Evolutionary conservation across 2,329 filamentous ascomycete genomes (phyloP), one percentile per base, ranked within the genome.

Genomic region (Aspergillus novofumigatus): DNA sequence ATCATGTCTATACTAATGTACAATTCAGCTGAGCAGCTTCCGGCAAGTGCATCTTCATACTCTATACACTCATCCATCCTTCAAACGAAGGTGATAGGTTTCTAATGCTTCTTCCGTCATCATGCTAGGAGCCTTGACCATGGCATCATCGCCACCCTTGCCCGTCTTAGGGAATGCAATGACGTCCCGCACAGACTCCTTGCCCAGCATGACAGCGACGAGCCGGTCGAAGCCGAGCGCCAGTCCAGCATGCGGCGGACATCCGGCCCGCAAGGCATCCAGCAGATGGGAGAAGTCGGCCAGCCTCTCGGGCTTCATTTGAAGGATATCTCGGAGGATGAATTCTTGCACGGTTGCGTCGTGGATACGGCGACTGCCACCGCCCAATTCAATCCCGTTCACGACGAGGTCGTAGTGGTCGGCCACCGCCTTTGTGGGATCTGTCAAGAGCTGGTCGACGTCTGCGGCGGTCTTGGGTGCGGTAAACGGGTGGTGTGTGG

Each of bases 151-250:
- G 0, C 94, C 90, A 0, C 93, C 92, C 71, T 87, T 92, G 59
- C 91, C 92, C 60, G 86, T 92, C 80, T 99, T 99, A 0, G 94
- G 95, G 69, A 99, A 99, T 0, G 92, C 92, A 73, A 99, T 97
- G 1, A 99, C 93, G 76, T 99, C 93, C 58, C 90, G 81, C 3
- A 99, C 88, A 1, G 88, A 92, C 10, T 88, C 81, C 32, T 83
- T 87, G 1, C 87, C 88, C 23, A 88, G 83, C 80, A 99, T 83
- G 0, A 96, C 78, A 0, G 93, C 88, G 42, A 94, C 81, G 51
- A 99, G 75, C 3, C 94, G 82, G 72, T 99, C 94, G 71, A 97
- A 96, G 0, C 94, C 94, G 17, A 99, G 78, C 0, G 94, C 94
- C 62, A 99, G 89, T 0, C 94, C 94, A 0, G 94, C 92, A 70